Conservation (phyloP, 768 basidiomycete genomes). For the Lentinula detonsa region DNA sequence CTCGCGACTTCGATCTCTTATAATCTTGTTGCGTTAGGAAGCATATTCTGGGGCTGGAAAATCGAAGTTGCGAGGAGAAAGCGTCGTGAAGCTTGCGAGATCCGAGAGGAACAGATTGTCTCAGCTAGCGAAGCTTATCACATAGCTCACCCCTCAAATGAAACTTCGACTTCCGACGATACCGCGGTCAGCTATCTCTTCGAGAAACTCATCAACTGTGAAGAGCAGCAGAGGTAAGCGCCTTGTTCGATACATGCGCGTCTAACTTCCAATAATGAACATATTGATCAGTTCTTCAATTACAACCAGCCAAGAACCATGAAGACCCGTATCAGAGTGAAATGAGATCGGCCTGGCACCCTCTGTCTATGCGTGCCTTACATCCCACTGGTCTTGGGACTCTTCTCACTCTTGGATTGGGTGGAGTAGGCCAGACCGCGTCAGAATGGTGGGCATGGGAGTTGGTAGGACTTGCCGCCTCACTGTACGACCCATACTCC, state of each 20-base stretch:
- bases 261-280: neutral
- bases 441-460: constrained; percentile 99
- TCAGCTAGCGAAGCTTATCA: neutral
- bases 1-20: constrained; percentile 85
- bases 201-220: neutral
- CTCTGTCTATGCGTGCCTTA: constrained; percentile 59
- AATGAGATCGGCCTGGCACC: constrained; percentile 72
- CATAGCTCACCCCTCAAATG: neutral
- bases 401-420: constrained; percentile 69
- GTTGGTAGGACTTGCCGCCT: constrained; percentile 55
- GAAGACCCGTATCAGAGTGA: neutral
- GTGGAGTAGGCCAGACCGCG: constrained; percentile 81
- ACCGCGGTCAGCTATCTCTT: neutral
- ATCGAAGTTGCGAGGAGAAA: neutral
- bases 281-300: neutral
- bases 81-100: neutral
- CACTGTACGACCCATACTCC: constrained; percentile 25
- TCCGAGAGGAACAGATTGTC: neutral
- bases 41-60: neutral
- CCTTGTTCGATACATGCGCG: neutral
- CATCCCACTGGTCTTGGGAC: constrained; percentile 50
- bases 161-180: neutral
- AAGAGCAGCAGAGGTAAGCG: neutral
- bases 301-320: neutral
- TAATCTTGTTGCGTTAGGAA: constrained; percentile 59